Conservation (phyloP, 257 asterid species). For the Nicotiana undulata region DNA sequence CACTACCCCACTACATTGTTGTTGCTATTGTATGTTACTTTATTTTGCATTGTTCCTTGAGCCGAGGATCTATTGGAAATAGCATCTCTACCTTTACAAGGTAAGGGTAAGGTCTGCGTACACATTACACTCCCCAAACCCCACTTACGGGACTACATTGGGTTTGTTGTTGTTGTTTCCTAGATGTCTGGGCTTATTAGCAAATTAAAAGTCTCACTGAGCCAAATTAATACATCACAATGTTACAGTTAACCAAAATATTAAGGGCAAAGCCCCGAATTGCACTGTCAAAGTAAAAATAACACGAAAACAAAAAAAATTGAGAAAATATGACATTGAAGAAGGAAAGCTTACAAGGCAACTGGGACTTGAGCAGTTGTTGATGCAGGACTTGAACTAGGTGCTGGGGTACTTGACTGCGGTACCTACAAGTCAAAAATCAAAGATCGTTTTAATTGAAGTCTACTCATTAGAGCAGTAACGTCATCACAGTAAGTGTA, state of each 20-base stretch:
- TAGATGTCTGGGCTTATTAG: neutral
- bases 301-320: neutral
- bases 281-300: neutral
- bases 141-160: too few species aligned
- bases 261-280: neutral
- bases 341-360: slow-evolving; percentile 29
- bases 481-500: neutral
- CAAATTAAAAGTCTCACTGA: neutral
- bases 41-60: too few species aligned
- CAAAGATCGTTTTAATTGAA: neutral
- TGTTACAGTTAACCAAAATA: neutral
- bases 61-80: too few species aligned
- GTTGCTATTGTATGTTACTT: too few species aligned
- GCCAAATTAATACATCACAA: neutral
- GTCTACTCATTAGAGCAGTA: neutral
- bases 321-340: neutral
- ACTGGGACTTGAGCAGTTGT: slow-evolving; percentile 24
- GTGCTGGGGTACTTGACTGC: slow-evolving; percentile 36
- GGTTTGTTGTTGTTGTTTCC: too few species aligned
- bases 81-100: too few species aligned
- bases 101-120: too few species aligned
- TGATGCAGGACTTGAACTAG: slow-evolving; percentile 35
- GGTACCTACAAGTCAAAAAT: slow-evolving; percentile 33
- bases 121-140: too few species aligned
- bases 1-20: too few species aligned